Evolutionary conservation across 345 rosid genomes (phyloP), one percentile per base, ranked within the genome.

Genomic region (Theobroma cacao): DNA sequence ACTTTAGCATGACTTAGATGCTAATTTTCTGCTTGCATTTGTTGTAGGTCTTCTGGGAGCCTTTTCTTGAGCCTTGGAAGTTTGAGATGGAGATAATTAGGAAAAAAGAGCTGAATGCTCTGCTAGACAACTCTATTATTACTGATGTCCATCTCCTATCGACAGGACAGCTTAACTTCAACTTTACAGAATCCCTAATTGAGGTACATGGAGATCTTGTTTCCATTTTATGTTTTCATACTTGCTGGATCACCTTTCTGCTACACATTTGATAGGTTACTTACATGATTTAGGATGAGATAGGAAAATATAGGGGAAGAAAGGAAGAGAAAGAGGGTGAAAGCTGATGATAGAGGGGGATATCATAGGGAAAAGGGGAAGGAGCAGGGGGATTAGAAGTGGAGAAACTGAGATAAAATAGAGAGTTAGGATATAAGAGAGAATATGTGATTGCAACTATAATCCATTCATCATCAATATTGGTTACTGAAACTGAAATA

Each of bases 1-100:
- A 53, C 28, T 76, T 78, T 48, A 26, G 18, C n/a, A 7, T 64
- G 28, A 53, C 52, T 72, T 67, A 9, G 72, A 43, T 72, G 67
- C 81, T 79, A 53, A 75, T 79, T 65, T 68, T 68, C 64, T 71
- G 34, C 62, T 62, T 59, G 31, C 72, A 18, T 69, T 65, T 55
- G 41, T 41, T 79, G 63, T 81, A 95, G 98, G 98, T 95, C 67
- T 81, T 86, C 69, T 92, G 95, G 98, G 97, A 95, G 88, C 95
- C 98, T 76, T 92, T 95, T 84, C 78, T 93, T 9, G 98, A 95
- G 89, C 97, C 95, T 47, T 95, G 98, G 98, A 88, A 82, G 65
- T 91, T 95, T 85, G 88, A 90, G 75, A 73, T 92, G 28, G 78
- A 80, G 63, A 34, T 92, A 72, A 83, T 78, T 40, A 81, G 86